Percentiles rank a stretch among this genome's conserved stretches.
Evolutionary conservation across 805 yeast genomes (phyloP).

Genomic region (Yarrowia osloensis): DNA sequence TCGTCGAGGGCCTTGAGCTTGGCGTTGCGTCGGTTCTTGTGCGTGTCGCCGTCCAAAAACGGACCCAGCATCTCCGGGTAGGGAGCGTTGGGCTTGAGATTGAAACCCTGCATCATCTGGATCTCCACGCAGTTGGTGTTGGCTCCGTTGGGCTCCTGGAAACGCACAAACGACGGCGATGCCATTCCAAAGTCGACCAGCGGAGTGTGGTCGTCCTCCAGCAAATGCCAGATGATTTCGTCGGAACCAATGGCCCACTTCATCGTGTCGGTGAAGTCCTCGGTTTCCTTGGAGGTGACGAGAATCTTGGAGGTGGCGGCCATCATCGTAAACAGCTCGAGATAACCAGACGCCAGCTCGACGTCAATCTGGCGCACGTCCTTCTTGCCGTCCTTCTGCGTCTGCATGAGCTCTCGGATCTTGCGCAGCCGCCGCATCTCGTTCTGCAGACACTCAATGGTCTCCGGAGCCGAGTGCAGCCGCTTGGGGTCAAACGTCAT

Average conservation of each 20-base stretch:
- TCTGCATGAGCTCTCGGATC: constrained; percentile 23
- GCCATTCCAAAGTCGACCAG: constrained; percentile 71
- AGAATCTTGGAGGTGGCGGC: constrained; percentile 43
- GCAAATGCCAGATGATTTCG: constrained; percentile 68
- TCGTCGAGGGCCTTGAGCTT: constrained; percentile 34
- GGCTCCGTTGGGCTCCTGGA: constrained; percentile 66
- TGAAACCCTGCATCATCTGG: constrained; percentile 66
- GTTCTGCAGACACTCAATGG: constrained; percentile 53
- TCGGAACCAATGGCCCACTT: constrained; percentile 64
- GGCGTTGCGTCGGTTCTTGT: constrained; percentile 34
- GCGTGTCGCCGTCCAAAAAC: constrained; percentile 38
- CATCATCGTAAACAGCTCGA: constrained; percentile 43
- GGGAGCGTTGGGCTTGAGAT: constrained; percentile 55
- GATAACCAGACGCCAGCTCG: constrained; percentile 38
- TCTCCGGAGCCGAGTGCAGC: constrained; percentile 50
- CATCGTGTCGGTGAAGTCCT: constrained; percentile 40
- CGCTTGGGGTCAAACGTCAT: constrained; percentile 73
- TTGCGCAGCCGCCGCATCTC: constrained; percentile 42
- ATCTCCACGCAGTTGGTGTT: constrained; percentile 63
- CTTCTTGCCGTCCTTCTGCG: constrained; percentile 41
- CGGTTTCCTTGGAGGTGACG: constrained; percentile 37
- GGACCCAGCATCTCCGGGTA: constrained; percentile 76
- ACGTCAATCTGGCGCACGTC: constrained; percentile 41
- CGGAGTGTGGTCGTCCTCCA: constrained; percentile 60
- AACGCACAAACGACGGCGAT: constrained; percentile 58